phyloP scores from a whole-genome alignment of 768 basidiomycete species.

The Pulveroboletus sp. region DNA sequence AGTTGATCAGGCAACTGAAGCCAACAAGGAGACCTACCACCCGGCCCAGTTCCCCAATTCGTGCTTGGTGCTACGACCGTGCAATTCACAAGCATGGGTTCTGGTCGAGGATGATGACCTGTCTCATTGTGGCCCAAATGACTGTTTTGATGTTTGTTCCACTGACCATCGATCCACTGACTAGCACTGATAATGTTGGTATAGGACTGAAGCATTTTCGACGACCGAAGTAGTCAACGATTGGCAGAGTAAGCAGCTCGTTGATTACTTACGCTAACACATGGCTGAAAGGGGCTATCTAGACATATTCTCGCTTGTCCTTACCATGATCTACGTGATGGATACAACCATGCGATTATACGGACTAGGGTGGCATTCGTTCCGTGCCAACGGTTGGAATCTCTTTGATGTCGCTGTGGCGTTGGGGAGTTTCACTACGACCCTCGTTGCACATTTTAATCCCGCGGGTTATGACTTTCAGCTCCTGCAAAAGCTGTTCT shows the following conservation, averaged over 20 bases:
- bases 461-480: constrained; percentile 46
- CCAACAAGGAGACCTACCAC: constrained; percentile 77
- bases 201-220: constrained; percentile 78
- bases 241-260: constrained; percentile 50
- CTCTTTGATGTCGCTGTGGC: constrained; percentile 82
- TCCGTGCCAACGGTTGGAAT: constrained; percentile 92
- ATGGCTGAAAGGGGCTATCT: constrained; percentile 4
- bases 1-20: constrained; percentile 78
- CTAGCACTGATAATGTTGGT: background rate
- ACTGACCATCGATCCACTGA: background rate
- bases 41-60: constrained; percentile 49
- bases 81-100: constrained; percentile 90
- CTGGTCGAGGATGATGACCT: constrained; percentile 81
- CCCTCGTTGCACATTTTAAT: constrained; percentile 60
- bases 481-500: constrained; percentile 84
- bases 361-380: constrained; percentile 82
- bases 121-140: constrained; percentile 77
- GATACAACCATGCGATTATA: constrained; percentile 76
- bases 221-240: constrained; percentile 46
- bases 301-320: constrained; percentile 74
- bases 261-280: constrained; percentile 1
- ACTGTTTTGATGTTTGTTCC: constrained; percentile 68
- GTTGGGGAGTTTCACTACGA: constrained; percentile 78
- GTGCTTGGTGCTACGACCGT: constrained; percentile 88
- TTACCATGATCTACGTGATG: constrained; percentile 67